Evolutionary conservation across 2,329 filamentous ascomycete genomes (phyloP).

Genomic region (Rhynchosporium agropyri): DNA sequence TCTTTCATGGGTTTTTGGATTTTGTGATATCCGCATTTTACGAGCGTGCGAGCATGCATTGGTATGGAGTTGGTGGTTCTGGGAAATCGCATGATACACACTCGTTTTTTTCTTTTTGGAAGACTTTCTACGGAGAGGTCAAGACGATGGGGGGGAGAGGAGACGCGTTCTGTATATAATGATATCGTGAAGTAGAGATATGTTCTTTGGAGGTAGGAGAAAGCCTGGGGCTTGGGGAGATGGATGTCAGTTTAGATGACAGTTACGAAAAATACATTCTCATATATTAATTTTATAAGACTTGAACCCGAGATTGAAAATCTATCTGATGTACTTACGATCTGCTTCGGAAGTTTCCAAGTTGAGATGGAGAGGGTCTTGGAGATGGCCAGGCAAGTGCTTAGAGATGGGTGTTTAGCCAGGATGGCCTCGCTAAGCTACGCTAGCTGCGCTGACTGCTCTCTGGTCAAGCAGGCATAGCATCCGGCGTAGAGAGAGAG

Average conservation of each 20-base stretch:
- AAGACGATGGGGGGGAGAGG: background rate
- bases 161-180: background rate
- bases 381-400: too few species aligned
- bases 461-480: too few species aligned
- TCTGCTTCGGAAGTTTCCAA: too few species aligned
- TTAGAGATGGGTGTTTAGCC: too few species aligned
- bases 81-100: slow-evolving; percentile 7
- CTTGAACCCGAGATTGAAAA: background rate
- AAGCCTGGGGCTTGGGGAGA: slow-evolving; percentile 6
- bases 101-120: background rate
- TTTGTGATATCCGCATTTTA: slow-evolving; percentile 4
- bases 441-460: too few species aligned
- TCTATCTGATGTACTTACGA: too few species aligned
- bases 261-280: background rate
- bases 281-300: background rate
- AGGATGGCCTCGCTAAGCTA: too few species aligned
- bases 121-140: too few species aligned
- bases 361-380: too few species aligned
- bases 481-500: too few species aligned
- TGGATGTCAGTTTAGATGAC: background rate
- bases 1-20: slow-evolving; percentile 8
- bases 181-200: background rate
- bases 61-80: slow-evolving; percentile 9
- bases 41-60: background rate
- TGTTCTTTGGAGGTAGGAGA: background rate